Conservation (phyloP, 768 basidiomycete species). For the Agrocybe pediades region DNA sequence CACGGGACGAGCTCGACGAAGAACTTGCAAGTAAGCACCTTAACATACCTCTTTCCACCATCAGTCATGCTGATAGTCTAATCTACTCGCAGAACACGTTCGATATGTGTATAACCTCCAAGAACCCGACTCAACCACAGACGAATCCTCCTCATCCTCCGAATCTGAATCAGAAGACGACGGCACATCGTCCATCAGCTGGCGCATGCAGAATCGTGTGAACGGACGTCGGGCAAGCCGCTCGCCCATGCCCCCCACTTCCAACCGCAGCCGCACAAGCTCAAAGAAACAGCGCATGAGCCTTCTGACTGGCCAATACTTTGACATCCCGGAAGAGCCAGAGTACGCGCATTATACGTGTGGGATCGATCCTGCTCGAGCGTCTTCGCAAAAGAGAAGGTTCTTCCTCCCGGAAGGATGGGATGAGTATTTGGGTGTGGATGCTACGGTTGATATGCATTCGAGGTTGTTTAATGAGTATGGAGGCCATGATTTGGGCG, state of each 20-base stretch:
- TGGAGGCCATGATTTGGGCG: conserved; percentile 13
- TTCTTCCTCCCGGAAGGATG: conserved; percentile 52
- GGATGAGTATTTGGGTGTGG: conserved; percentile 32
- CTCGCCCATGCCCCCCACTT: conserved; percentile 9
- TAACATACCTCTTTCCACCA: neutral
- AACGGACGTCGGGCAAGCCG: conserved; percentile 21
- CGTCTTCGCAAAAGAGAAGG: conserved; percentile 45
- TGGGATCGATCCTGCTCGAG: conserved; percentile 29
- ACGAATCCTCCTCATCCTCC: conserved; percentile 49
- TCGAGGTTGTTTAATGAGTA: conserved; percentile 12
- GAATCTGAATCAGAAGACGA: conserved; percentile 52
- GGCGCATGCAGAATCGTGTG: conserved; percentile 10
- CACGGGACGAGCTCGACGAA: conserved; percentile 65
- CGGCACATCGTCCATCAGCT: conserved; percentile 10
- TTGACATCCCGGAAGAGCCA: conserved; percentile 51
- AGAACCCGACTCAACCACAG: conserved; percentile 43
- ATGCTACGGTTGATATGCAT: conserved; percentile 13
- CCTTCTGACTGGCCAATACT: conserved; percentile 60
- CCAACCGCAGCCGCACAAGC: conserved; percentile 15
- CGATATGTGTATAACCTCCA: conserved; percentile 65
- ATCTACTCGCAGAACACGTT: conserved; percentile 55
- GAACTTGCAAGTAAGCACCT: conserved; percentile 67
- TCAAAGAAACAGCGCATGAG: conserved; percentile 64
- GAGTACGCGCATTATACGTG: conserved; percentile 42
- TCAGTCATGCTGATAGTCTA: neutral